Percentiles rank a stretch among this genome's conserved stretches.
Evolutionary conservation across 345 rosid species (phyloP).

Genomic region (Eucalyptus guilfoylei): DNA sequence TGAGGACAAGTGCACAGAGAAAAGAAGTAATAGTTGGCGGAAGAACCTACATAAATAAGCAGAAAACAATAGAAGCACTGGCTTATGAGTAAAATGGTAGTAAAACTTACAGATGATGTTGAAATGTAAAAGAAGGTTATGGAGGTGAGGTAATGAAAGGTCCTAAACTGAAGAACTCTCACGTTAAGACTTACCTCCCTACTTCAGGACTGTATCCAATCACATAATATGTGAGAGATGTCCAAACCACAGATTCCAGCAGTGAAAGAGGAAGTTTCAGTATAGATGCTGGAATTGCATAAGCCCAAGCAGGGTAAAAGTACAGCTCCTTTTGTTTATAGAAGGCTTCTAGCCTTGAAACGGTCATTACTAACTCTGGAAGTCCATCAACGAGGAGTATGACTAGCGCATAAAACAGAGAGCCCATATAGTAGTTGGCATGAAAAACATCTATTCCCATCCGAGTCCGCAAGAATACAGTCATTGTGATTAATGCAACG

Average conservation of each 20-base stretch:
- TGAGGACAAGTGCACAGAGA: conserved; percentile 46
- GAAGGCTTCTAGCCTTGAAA: conserved; percentile 39
- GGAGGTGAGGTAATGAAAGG: background rate
- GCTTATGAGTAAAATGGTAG: background rate
- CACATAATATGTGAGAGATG: conserved; percentile 58
- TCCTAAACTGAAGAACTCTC: background rate
- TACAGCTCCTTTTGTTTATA: conserved; percentile 43
- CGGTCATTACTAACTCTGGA: conserved; percentile 38
- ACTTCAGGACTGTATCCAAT: conserved; percentile 71
- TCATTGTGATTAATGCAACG: conserved; percentile 41
- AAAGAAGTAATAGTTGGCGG: conserved; percentile 44
- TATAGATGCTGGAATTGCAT: conserved; percentile 39
- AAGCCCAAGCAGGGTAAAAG: conserved; percentile 71
- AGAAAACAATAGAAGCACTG: background rate
- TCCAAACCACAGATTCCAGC: conserved; percentile 44
- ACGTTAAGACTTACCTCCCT: conserved; percentile 27
- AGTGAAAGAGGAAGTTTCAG: conserved; percentile 44
- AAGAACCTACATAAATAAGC: conserved; percentile 38
- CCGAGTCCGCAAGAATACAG: conserved; percentile 27
- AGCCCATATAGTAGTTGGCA: conserved; percentile 39
- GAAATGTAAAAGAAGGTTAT: background rate
- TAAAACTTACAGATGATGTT: background rate
- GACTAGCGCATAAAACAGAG: conserved; percentile 30
- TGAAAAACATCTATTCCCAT: conserved; percentile 34
- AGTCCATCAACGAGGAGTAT: conserved; percentile 35